Percentiles rank a stretch among this genome's conserved stretches.
phyloP scores from a whole-genome alignment of 208 protist genomes.

The Strigomonas galati region DNA sequence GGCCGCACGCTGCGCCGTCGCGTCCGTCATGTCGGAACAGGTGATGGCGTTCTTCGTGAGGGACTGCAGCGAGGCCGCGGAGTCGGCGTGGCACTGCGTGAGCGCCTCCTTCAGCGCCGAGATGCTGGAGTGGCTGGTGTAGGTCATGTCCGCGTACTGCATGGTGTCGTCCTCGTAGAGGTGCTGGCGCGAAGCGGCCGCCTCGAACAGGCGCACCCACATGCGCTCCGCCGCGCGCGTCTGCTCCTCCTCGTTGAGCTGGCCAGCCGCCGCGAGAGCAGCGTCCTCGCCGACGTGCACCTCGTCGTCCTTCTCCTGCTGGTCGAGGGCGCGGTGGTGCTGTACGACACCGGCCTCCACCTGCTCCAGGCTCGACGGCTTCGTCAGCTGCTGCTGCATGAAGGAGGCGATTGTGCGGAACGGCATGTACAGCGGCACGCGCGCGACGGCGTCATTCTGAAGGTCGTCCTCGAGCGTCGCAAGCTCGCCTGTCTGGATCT shows the following conservation, averaged over 20 bases:
- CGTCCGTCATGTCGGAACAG: constrained; percentile 33
- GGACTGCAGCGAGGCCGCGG: constrained; percentile 16
- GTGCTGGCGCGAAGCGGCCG: constrained; percentile 41
- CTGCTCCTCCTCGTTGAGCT: constrained; percentile 20
- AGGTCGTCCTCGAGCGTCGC: constrained; percentile 44
- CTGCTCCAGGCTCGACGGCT: not conserved
- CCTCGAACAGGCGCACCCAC: constrained; percentile 52
- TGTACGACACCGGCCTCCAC: not conserved
- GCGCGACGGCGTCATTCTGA: constrained; percentile 34
- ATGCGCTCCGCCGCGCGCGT: constrained; percentile 31
- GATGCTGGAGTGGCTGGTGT: constrained; percentile 15
- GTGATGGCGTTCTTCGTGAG: constrained; percentile 36
- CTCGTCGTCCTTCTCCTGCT: no score
- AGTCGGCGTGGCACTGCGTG: constrained; percentile 20
- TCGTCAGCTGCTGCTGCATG: constrained; percentile 1
- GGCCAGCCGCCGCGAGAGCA: not conserved
- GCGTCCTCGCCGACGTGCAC: not conserved
- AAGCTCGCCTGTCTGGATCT: constrained; percentile 39
- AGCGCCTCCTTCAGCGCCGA: constrained; percentile 20
- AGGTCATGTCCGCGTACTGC: constrained; percentile 18
- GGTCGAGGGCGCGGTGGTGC: not conserved
- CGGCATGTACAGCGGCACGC: constrained; percentile 53
- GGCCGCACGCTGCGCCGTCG: constrained; percentile 22
- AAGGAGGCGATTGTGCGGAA: constrained; percentile 23
- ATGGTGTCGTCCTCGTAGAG: constrained; percentile 20